Evolutionary conservation across 1,284 basidiomycete genomes (phyloP), one percentile per base, ranked within the genome.

Genomic region (Fomitiporia mediterranea): DNA sequence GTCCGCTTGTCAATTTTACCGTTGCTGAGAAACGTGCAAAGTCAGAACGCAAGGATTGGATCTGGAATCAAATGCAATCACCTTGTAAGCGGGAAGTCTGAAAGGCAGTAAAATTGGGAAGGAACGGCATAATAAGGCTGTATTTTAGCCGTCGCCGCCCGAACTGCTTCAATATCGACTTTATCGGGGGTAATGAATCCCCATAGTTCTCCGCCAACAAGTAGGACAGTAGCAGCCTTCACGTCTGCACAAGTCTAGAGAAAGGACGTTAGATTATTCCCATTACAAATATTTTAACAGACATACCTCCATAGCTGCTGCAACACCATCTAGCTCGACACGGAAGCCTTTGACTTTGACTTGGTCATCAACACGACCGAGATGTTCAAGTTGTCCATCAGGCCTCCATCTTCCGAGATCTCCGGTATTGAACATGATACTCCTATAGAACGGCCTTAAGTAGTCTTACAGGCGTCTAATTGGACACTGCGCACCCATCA

Each of bases 71-170:
- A 57, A 54, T 4, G 43, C 15, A 61, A 76, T 60, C 65, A 80
- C 79, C 70, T 63, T 9, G 80, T 83, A 60, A 75, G 72, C 11
- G 80, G 80, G 59, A 82, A 76, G 23, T 70, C 68, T 32, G 68
- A 68, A 57, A 82, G 65, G 3, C 69, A 64, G 42, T 78, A 57
- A 58, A 74, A 75, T 37, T 71, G 71, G 0, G 74, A 73, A 2
- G 81, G 81, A 13, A 82, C 77, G 3, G 80, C 80, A 65, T 83
- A 82, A 65, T 82, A 82, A 11, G 81, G 80, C 62, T 81, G 79
- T 17, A 80, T 70, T 59, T 77, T 74, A 21, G 74, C 67, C 3
- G 75, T 70, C 21, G 76, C 73, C 15, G 69, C 68, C 53, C 69
- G 71, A 7, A 82, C 75, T 25, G 67, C 68, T 28, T 75, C 73